Base-by-base conservation (phyloP, 192 early-diverging fungal species). In the Coemansia erecta region DNA sequence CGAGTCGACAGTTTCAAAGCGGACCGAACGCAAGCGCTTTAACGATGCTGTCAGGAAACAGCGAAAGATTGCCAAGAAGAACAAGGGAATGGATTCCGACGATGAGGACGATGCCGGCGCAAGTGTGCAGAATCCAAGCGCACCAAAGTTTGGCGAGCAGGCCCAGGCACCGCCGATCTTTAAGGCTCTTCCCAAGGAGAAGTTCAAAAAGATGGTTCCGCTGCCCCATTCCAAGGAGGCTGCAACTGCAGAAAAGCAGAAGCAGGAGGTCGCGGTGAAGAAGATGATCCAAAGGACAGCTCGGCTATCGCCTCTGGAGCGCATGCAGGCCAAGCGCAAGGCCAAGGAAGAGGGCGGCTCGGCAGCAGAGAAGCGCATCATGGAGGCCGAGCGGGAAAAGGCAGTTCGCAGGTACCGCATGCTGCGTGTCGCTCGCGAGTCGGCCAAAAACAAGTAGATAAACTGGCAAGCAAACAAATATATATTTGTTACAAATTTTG, bases 161-260 rank as follows among this genome's bases (percentile, higher is more conserved):
- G 77, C 70, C 4, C 45, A 73, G 22, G 77, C 77, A 1, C 77
- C 77, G 42, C 77, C 77, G 37, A 44, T 79, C 5, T 79, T 79
- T 51, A 68, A 52, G 49, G 52, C 77, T 1, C 22, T 79, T 35
- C 77, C 77, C 15, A 79, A 73, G 44, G 70, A 65, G 47, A 61
- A 23, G 63, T 63, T 73, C 43, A 79, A 79, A 33, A 73, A 69
- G 45, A 65, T 66, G 59, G 63, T 79, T 8, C 76, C 76, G 12
- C 21, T 79, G 56, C 63, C 76, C 1, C 56, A 70, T 10, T 66
- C 70, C 1, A 62, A 56, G 55, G 70, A 79, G 33, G 76, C 58
- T 44, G 45, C 44, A 15, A 22, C 17, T 12, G 60, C 63, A 9
- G 51, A 43, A 14, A 79, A 73, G 46, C 44, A 31, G 11, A 64